phyloP scores from a whole-genome alignment of 169 alveolate genomes.

The Eimeria sp. region DNA sequence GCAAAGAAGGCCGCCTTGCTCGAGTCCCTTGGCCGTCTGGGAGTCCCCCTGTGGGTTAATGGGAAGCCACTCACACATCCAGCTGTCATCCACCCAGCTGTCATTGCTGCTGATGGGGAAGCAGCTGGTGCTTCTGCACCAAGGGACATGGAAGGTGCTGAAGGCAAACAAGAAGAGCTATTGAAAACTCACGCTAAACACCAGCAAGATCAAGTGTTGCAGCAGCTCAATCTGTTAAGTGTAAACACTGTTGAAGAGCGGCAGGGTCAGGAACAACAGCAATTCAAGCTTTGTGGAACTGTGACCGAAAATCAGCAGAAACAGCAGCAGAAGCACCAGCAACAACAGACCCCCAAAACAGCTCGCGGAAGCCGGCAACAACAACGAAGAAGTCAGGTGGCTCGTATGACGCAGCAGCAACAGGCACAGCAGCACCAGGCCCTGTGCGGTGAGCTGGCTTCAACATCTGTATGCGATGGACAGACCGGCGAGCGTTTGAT shows the following conservation, averaged over 20 bases:
- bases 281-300: slow-evolving; percentile 19
- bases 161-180: background rate
- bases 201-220: slow-evolving; percentile 35
- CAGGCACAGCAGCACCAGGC: slow-evolving; percentile 37
- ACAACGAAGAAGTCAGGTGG: slow-evolving; percentile 37
- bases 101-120: slow-evolving; percentile 33
- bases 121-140: background rate
- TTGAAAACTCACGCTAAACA: background rate
- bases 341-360: background rate
- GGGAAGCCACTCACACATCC: slow-evolving; percentile 55
- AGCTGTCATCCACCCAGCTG: slow-evolving; percentile 27
- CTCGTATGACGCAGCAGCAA: slow-evolving; percentile 43
- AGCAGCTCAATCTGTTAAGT: slow-evolving; percentile 6
- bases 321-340: slow-evolving; percentile 26
- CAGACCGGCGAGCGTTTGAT: slow-evolving; percentile 7
- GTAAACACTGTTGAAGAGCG: background rate
- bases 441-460: slow-evolving; percentile 25
- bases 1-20: slow-evolving; percentile 37
- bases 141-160: slow-evolving; percentile 1
- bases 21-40: slow-evolving; percentile 64
- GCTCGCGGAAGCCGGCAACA: slow-evolving; percentile 51
- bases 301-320: slow-evolving; percentile 31
- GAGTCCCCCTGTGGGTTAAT: slow-evolving; percentile 72
- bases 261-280: slow-evolving; percentile 38
- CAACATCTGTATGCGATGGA: slow-evolving; percentile 6